Conservation (phyloP, 2,329 filamentous ascomycete genomes). For the Fusarium drepaniforme region DNA sequence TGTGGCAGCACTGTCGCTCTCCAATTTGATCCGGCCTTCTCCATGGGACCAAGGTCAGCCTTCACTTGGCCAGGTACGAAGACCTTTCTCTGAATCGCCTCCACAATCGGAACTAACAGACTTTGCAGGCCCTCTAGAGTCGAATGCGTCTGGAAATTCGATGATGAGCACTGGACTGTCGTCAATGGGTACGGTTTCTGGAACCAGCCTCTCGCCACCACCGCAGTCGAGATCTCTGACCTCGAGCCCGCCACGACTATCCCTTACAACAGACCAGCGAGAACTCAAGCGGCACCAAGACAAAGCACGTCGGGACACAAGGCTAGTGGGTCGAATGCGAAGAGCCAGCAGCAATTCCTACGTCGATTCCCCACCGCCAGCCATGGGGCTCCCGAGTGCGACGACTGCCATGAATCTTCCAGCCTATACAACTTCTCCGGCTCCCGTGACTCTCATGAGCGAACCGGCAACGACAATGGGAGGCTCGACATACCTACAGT, state of each 20-base stretch:
- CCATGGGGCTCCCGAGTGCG: constrained; percentile 53
- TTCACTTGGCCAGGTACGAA: constrained; percentile 64
- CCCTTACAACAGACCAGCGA: constrained; percentile 70
- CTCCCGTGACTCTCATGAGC: constrained; percentile 63
- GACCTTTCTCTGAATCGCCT: background rate
- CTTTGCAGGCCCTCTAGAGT: constrained; percentile 50
- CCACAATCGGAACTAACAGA: constrained; percentile 3
- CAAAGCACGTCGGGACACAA: constrained; percentile 69
- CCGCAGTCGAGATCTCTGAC: constrained; percentile 65
- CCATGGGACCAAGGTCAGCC: constrained; percentile 63
- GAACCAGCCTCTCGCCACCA: constrained; percentile 64
- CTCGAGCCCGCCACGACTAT: constrained; percentile 67
- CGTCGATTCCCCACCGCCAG: constrained; percentile 52
- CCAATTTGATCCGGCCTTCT: constrained; percentile 64
- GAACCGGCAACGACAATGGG: constrained; percentile 61
- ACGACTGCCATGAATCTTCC: constrained; percentile 58
- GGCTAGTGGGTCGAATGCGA: constrained; percentile 63
- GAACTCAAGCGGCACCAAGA: constrained; percentile 73
- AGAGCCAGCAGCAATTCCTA: constrained; percentile 63
- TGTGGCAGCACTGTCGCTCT: constrained; percentile 60
- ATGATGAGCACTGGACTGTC: constrained; percentile 60
- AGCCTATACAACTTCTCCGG: constrained; percentile 64
- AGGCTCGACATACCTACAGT: constrained; percentile 59
- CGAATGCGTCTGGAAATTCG: constrained; percentile 45
- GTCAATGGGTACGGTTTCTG: constrained; percentile 60